phyloP scores from a whole-genome alignment of 768 basidiomycete genomes.

The Amanita exitialis region DNA sequence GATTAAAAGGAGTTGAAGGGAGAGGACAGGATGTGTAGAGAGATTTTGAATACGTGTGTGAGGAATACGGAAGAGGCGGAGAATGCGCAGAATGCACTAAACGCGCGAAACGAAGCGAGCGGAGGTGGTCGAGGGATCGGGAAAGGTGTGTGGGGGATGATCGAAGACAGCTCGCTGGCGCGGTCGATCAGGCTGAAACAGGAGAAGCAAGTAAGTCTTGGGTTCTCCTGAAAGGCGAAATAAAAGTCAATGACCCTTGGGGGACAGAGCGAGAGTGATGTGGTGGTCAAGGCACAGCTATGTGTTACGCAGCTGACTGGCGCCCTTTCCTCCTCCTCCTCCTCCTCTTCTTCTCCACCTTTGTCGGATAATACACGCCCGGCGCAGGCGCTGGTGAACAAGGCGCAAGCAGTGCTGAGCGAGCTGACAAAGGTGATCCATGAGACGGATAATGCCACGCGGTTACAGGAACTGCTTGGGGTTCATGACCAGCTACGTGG shows the following conservation, averaged over 20 bases:
- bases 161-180: conserved; percentile 78
- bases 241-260: background rate
- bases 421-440: conserved; percentile 46
- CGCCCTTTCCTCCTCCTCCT: conserved; percentile 6
- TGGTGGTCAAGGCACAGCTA: conserved; percentile 35
- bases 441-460: conserved; percentile 43
- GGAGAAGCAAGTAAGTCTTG: conserved; percentile 37
- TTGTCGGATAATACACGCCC: conserved; percentile 12
- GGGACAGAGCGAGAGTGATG: conserved; percentile 33
- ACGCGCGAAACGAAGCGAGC: conserved; percentile 7
- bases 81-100: conserved; percentile 15
- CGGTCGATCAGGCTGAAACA: conserved; percentile 50
- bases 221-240: background rate
- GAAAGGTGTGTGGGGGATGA: conserved; percentile 77
- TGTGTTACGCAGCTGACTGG: conserved; percentile 30
- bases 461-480: conserved; percentile 56
- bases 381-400: conserved; percentile 26
- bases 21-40: conserved; percentile 57
- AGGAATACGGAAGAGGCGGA: conserved; percentile 82
- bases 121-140: conserved; percentile 42
- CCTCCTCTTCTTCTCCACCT: too few species aligned
- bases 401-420: conserved; percentile 41
- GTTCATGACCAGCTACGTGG: conserved; percentile 65
- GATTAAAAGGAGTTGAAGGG: background rate
- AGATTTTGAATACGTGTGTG: conserved; percentile 84